These are phyloP conservation scores for Verticillium nubilum DNA, from an alignment of 2,329 filamentous ascomycete genomes.

Conservation along the genomic window DNA sequence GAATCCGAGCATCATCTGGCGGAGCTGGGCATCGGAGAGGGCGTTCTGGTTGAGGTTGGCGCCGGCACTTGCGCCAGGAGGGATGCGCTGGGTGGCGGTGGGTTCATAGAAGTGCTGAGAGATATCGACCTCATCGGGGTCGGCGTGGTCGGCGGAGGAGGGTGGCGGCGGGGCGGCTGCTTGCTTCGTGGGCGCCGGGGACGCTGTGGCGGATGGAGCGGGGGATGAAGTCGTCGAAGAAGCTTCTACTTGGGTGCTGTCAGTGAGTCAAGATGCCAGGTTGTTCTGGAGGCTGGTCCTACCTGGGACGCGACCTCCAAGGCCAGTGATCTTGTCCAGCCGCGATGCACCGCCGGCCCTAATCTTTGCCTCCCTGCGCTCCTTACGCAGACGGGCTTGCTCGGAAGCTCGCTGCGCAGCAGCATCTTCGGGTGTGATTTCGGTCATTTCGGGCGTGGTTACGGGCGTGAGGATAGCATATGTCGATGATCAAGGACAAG, in stretches of 20 bases:
- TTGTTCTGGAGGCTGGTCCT: conserved; percentile 7
- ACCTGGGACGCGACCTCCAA: conserved; percentile 56
- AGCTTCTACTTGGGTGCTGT: neutral
- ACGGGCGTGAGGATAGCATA: conserved; percentile 2
- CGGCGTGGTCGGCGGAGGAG: conserved; percentile 36
- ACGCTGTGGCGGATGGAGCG: conserved; percentile 16
- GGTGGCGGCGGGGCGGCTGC: conserved; percentile 18
- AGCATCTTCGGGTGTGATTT: conserved; percentile 38
- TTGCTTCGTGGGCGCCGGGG: conserved; percentile 26
- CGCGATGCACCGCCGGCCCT: conserved; percentile 63
- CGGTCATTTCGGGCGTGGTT: conserved; percentile 29
- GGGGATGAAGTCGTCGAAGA: conserved; percentile 7
- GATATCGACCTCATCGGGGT: conserved; percentile 75
- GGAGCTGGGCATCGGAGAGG: conserved; percentile 53
- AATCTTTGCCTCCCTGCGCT: conserved; percentile 75
- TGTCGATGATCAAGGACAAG: neutral
- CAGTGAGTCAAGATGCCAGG: neutral
- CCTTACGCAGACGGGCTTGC: conserved; percentile 70
- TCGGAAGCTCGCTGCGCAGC: conserved; percentile 50
- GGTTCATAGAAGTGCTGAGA: conserved; percentile 67
- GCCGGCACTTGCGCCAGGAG: conserved; percentile 22
- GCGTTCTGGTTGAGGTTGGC: conserved; percentile 23
- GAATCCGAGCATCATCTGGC: conserved; percentile 60
- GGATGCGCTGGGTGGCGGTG: conserved; percentile 14
- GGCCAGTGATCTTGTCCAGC: conserved; percentile 68